Evolutionary conservation across 176 grass and related monocot species (phyloP), one percentile per base, ranked within the genome.

Genomic region (Oryza longistaminata): DNA sequence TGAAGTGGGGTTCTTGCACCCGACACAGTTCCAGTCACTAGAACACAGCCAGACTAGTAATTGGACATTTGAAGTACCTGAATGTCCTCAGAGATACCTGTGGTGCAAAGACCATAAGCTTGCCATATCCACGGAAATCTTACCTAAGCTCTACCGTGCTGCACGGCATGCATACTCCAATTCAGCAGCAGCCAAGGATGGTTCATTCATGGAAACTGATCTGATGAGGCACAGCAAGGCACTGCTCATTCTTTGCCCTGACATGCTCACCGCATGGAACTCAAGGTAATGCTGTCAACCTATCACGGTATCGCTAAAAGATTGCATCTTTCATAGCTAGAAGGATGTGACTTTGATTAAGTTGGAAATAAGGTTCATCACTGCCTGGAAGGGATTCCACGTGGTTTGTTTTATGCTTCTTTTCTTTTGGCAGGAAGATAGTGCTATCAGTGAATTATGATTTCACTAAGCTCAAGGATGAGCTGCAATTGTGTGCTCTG

Each of bases 61-160:
- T 44, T 82, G 66, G 0, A 33, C 72, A 19, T 79, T 66, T 8
- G 73, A 90, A n/a, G 25, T 11, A 82, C 13, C 44, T 17, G 73
- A 86, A 45, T 88, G 74, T 25, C 68, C 77, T 49, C 64, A 27
- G 66, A 65, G n/a, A 40, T 66, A 70, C 48, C 91, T 95, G 37
- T 97, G 95, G 95, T 90, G 81, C 82, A 83, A 64, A 58, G 80
- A 92, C 80, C 90, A 97, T 85, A 97, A 97, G 78, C 85, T 97
- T 26, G 95, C 92, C 70, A 83, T 97, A 80, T 95, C 88, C 40
- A 78, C 73, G 0, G 33, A 91, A 75, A 62, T 90, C 55, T 75
- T 97, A 25, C 65, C 82, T 5, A 9, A 70, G 42, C 89, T 97
- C 31, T 97, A 90, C 68, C 58, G 33, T 15, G 50, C 89, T 22